phyloP scores from a whole-genome alignment of 2,329 filamentous ascomycete genomes.

The Stromatinia cepivora region DNA sequence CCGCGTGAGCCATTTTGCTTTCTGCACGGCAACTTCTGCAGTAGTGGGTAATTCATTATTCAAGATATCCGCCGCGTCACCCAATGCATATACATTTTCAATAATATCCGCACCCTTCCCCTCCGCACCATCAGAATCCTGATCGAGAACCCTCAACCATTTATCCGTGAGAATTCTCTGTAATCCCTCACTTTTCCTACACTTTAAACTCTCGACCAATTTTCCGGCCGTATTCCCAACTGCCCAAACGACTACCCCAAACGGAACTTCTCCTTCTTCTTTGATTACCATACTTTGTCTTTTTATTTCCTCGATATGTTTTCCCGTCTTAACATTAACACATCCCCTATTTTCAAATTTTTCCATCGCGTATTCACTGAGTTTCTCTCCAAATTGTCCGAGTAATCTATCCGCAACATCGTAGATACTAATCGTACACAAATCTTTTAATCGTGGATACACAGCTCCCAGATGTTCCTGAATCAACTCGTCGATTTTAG shows the following conservation, averaged over 20 bases:
- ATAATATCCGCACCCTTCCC: slow-evolving; percentile 21
- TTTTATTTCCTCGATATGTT: slow-evolving; percentile 30
- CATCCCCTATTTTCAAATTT: slow-evolving; percentile 41
- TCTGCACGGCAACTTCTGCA: slow-evolving; percentile 30
- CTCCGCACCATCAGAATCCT: slow-evolving; percentile 33
- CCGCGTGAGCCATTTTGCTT: slow-evolving; percentile 27
- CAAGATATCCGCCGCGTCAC: slow-evolving; percentile 38
- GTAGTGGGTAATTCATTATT: slow-evolving; percentile 29
- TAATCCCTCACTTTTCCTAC: slow-evolving; percentile 33
- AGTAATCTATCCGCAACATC: slow-evolving; percentile 47
- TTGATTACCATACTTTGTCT: slow-evolving; percentile 26
- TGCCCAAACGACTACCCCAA: slow-evolving; percentile 29
- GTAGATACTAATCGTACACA: slow-evolving; percentile 46
- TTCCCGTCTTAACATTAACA: slow-evolving; percentile 43
- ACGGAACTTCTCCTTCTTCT: slow-evolving; percentile 26
- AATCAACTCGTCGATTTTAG: slow-evolving; percentile 47
- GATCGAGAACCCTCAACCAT: slow-evolving; percentile 24
- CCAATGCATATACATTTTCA: slow-evolving; percentile 36
- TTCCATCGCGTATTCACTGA: slow-evolving; percentile 46
- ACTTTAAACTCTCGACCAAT: slow-evolving; percentile 33
- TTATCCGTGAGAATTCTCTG: slow-evolving; percentile 30
- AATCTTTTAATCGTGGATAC: slow-evolving; percentile 45
- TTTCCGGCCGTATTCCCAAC: slow-evolving; percentile 31
- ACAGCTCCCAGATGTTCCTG: slow-evolving; percentile 43
- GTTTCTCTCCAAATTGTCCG: slow-evolving; percentile 44